Evolutionary conservation across 805 yeast genomes (phyloP).

Genomic region (Maudiozyma bulderi): DNA sequence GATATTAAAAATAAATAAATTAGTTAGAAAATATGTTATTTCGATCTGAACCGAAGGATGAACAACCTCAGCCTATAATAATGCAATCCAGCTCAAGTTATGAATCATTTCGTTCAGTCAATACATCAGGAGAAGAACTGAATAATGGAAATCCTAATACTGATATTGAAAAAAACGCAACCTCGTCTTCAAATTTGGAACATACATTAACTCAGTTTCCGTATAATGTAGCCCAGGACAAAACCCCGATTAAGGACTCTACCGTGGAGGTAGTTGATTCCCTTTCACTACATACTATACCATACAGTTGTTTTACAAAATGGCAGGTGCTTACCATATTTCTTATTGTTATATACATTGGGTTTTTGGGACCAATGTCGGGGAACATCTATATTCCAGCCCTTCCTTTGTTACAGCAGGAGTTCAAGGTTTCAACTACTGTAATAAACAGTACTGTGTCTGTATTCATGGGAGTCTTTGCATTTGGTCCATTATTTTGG

Average conservation of each 20-base stretch:
- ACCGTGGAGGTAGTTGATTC: neutral
- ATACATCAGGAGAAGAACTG: conserved; percentile 1
- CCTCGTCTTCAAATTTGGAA: neutral
- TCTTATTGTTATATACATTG: conserved; percentile 38
- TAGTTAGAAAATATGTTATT: neutral
- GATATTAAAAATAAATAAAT: neutral
- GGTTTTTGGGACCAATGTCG: conserved; percentile 47
- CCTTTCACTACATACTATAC: neutral
- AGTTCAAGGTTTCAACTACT: conserved; percentile 34
- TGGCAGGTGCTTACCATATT: conserved; percentile 29
- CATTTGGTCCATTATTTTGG: conserved; percentile 48
- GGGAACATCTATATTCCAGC: conserved; percentile 52
- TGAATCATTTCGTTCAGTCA: conserved; percentile 3
- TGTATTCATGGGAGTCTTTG: conserved; percentile 47
- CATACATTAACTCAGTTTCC: neutral
- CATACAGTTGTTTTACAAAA: conserved; percentile 31
- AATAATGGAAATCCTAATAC: neutral
- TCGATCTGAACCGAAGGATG: neutral
- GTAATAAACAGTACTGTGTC: conserved; percentile 48
- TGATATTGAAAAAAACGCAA: neutral
- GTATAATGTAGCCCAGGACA: neutral
- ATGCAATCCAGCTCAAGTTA: conserved; percentile 1
- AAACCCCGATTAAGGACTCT: neutral
- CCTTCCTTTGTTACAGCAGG: conserved; percentile 35
- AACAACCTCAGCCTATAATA: neutral